A percentile compares a stretch with the other conserved stretches of the same genome.
These are phyloP conservation scores for Candida maltosa DNA, from an alignment of 805 yeast genomes.

Conservation along the genomic window DNA sequence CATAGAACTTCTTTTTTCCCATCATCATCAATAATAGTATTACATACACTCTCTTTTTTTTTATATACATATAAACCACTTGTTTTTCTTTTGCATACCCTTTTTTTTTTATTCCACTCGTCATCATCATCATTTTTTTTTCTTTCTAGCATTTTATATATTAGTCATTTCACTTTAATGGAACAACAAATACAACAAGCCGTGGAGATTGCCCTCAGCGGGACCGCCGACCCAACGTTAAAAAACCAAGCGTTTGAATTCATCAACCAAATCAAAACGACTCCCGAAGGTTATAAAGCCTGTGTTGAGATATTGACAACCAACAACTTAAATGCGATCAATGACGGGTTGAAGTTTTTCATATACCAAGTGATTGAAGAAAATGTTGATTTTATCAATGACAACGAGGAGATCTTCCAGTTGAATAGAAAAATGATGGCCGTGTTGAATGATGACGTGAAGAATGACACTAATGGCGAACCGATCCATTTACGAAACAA, in stretches of 20 bases:
- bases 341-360: slow-evolving; percentile 62
- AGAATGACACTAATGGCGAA: slow-evolving; percentile 20
- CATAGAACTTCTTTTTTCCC: no score
- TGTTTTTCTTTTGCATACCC: neutral
- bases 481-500: slow-evolving; percentile 34
- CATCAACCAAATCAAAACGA: slow-evolving; percentile 49
- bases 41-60: no score
- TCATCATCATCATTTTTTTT: slow-evolving; percentile 1
- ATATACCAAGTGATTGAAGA: slow-evolving; percentile 67
- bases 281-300: slow-evolving; percentile 54
- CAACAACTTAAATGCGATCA: slow-evolving; percentile 20
- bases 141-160: no score
- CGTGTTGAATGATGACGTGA: slow-evolving; percentile 29
- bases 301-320: slow-evolving; percentile 47
- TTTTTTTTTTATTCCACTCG: neutral
- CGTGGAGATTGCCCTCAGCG: slow-evolving; percentile 76
- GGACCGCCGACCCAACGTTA: slow-evolving; percentile 57
- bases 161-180: slow-evolving; percentile 13
- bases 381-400: slow-evolving; percentile 45
- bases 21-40: no score
- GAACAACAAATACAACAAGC: slow-evolving; percentile 81
- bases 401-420: slow-evolving; percentile 41
- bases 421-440: slow-evolving; percentile 49
- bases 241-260: slow-evolving; percentile 55
- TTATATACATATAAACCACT: neutral